These are phyloP conservation scores for Pistacia vera DNA, from an alignment of 345 rosid genomes.

Conservation along the genomic window DNA sequence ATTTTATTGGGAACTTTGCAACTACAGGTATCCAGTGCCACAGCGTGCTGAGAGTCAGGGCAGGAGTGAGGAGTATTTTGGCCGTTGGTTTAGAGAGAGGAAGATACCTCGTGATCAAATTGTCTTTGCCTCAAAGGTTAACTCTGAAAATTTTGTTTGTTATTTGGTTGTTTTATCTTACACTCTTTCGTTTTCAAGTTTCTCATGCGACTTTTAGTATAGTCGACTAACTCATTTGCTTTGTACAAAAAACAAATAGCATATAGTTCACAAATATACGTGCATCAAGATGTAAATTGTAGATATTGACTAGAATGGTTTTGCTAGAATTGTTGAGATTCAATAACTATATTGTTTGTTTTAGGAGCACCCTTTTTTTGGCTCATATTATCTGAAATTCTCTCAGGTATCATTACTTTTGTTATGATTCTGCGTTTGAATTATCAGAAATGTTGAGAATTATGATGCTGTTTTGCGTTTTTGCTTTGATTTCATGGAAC, in stretches of 20 bases:
- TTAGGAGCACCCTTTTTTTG: neutral
- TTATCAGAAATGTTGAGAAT: neutral
- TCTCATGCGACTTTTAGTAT: neutral
- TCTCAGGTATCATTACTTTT: neutral
- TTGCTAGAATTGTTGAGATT: neutral
- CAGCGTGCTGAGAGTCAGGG: constrained; percentile 65
- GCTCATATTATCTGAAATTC: neutral
- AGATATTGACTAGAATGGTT: neutral
- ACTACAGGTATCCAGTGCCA: constrained; percentile 67
- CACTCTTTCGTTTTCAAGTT: too few relatives aligned
- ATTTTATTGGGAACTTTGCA: neutral
- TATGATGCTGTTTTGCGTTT: neutral
- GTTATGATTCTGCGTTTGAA: neutral
- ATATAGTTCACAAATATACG: neutral
- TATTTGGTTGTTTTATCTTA: neutral
- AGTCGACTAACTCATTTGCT: neutral
- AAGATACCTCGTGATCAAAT: constrained; percentile 52
- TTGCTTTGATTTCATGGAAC: neutral
- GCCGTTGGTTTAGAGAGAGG: constrained; percentile 56
- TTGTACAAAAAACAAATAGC: too few relatives aligned
- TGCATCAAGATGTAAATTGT: neutral
- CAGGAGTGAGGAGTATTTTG: constrained; percentile 64
- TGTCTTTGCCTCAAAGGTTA: constrained; percentile 59
- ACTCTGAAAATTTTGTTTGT: neutral
- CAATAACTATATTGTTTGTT: neutral